phyloP scores from a whole-genome alignment of 169 alveolate species.

The Cryptosporidium ubiquitum region DNA sequence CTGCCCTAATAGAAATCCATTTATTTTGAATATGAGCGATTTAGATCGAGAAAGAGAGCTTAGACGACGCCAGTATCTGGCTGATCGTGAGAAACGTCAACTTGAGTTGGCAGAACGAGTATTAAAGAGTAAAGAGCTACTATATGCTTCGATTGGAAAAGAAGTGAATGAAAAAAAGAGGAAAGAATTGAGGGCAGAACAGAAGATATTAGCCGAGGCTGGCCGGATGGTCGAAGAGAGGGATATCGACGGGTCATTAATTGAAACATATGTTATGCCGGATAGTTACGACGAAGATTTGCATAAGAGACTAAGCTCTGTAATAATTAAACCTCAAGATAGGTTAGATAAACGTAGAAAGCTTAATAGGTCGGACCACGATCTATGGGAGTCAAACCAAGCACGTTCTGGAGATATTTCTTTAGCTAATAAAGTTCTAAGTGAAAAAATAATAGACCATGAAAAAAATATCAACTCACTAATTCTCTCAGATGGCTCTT shows the following conservation, averaged over 20 bases:
- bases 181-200: constrained; percentile 84
- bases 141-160: constrained; percentile 81
- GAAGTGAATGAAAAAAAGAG: constrained; percentile 85
- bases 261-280: constrained; percentile 84
- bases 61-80: constrained; percentile 91
- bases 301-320: constrained; percentile 35
- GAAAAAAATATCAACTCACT: background rate
- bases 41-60: constrained; percentile 63
- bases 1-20: background rate
- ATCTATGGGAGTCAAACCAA: constrained; percentile 53
- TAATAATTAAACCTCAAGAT: constrained; percentile 48
- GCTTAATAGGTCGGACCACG: constrained; percentile 25
- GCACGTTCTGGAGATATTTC: constrained; percentile 30
- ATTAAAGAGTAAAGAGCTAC: constrained; percentile 88
- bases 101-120: constrained; percentile 92
- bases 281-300: constrained; percentile 89
- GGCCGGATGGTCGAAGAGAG: constrained; percentile 86
- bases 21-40: background rate
- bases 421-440: background rate
- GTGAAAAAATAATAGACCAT: background rate
- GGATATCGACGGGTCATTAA: constrained; percentile 80
- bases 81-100: constrained; percentile 91
- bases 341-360: constrained; percentile 29
- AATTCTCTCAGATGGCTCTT: constrained; percentile 57
- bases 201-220: constrained; percentile 89